Evolutionary conservation across 2,329 filamentous ascomycete genomes (phyloP).

Genomic region (Sporothrix phasma): DNA sequence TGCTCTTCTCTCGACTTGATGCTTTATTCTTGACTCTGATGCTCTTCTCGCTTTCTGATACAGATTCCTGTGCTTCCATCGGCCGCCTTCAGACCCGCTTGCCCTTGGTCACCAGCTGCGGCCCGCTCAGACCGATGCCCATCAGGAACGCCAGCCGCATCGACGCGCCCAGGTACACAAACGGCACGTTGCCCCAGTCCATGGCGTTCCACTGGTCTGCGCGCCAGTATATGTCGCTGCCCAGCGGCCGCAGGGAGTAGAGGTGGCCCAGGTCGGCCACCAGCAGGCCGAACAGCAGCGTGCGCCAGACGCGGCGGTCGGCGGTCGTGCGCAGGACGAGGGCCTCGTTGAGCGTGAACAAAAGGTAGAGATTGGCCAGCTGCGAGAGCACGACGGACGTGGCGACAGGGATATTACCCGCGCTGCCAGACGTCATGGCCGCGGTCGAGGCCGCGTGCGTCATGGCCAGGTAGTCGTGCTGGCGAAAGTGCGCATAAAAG

Average conservation of each 20-base stretch:
- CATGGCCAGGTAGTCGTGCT: conserved; percentile 50
- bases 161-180: conserved; percentile 56
- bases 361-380: conserved; percentile 67
- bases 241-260: conserved; percentile 52
- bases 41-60: too few species aligned
- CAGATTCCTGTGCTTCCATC: too few species aligned
- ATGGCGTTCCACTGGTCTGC: conserved; percentile 54
- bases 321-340: conserved; percentile 60
- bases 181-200: conserved; percentile 58
- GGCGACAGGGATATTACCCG: conserved; percentile 39
- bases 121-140: conserved; percentile 41
- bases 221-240: conserved; percentile 53
- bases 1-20: too few species aligned
- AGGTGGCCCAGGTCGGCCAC: conserved; percentile 70
- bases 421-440: conserved; percentile 27
- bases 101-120: not conserved
- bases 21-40: too few species aligned
- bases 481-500: conserved; percentile 41
- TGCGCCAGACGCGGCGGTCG: conserved; percentile 60
- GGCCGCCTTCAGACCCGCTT: not conserved
- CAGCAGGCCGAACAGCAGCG: conserved; percentile 56
- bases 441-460: conserved; percentile 46
- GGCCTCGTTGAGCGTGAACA: conserved; percentile 69
- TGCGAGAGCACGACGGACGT: conserved; percentile 62
- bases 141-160: conserved; percentile 50